Evolutionary conservation across 1,139 yeast genomes (phyloP).

Genomic region (Zygosaccharomyces sapae): DNA sequence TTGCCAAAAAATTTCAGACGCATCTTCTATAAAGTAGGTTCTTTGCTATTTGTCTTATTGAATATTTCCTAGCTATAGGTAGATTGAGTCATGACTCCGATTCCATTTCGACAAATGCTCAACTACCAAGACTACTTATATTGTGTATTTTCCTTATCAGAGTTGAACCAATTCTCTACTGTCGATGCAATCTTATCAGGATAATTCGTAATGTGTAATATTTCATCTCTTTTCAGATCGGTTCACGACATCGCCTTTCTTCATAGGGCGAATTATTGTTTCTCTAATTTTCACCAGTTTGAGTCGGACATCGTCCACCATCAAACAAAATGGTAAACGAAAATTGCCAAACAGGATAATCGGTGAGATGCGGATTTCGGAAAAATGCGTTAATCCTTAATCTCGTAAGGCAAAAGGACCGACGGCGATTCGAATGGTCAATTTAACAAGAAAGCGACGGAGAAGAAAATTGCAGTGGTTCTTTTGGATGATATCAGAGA

Average conservation of each 20-base stretch:
- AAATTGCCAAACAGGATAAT: not conserved
- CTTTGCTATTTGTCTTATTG: too few species aligned
- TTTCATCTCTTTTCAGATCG: too few species aligned
- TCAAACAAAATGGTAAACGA: not conserved
- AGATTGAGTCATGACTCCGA: too few species aligned
- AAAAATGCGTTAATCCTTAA: not conserved
- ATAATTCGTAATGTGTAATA: not conserved
- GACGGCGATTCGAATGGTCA: not conserved
- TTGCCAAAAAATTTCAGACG: not conserved
- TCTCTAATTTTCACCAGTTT: not conserved
- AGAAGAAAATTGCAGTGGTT: not conserved
- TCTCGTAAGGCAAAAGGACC: not conserved
- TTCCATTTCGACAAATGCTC: too few species aligned
- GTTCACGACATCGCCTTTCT: not conserved
- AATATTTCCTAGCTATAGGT: too few species aligned
- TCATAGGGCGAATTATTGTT: not conserved
- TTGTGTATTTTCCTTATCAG: too few species aligned
- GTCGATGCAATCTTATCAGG: not conserved
- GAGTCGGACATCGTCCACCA: not conserved
- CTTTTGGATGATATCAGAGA: not conserved
- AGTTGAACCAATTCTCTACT: not conserved
- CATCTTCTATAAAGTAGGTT: not conserved
- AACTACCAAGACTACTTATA: too few species aligned
- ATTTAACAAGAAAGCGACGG: not conserved
- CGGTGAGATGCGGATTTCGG: not conserved